Base-by-base conservation (phyloP, 2,329 filamentous ascomycete genomes). In the Trichophyton schoenleinii region DNA sequence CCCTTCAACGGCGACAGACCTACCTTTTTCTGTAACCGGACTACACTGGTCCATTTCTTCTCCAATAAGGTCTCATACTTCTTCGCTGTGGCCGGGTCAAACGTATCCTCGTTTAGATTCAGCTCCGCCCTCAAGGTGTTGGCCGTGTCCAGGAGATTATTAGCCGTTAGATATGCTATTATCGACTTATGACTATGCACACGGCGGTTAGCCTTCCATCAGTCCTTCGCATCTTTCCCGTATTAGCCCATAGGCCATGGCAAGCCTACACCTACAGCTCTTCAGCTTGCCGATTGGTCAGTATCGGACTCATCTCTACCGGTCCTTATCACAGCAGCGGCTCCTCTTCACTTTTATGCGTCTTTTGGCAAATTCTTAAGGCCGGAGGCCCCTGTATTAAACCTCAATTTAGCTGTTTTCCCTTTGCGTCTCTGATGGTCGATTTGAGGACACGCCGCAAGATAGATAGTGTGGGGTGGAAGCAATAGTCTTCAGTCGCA, bases 21-120 rank as follows among this genome's bases (percentile, higher is more conserved):
- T 75, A 88, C 89, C 88, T 96, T 97, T 76, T 96, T 96, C 77
- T 97, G 92, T 73, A 97, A 75, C 64, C 92, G 83, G 69, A 96
- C 91, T 31, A 97, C 88, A 69, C 90, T 94, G 20, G 92, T 97
- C 92, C 92, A 97, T 79, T 97, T 97, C 83, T 96, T 96, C 80
- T 97, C 92, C 67, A 97, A 77, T 31, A 97, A 76, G 1, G 89
- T 88, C 75, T 96, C 91, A 77, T 96, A 97, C 77, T 95, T 96
- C 79, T 96, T 96, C 59, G 87, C 82, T 28, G 38, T 59, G 20
- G 89, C 96, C 18, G 83, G 82, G 64, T 88, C 80, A 71, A 96
- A 90, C 69, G 95, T 91, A 57, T 77, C 76, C 61, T 83, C 76
- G 42, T 77, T 80, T 66, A 88, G 83, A 59, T 85, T 82, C 3